Evolutionary conservation across 1,139 yeast genomes (phyloP), one percentile per base, ranked within the genome.

Genomic region (Saccharomyces hybrid): DNA sequence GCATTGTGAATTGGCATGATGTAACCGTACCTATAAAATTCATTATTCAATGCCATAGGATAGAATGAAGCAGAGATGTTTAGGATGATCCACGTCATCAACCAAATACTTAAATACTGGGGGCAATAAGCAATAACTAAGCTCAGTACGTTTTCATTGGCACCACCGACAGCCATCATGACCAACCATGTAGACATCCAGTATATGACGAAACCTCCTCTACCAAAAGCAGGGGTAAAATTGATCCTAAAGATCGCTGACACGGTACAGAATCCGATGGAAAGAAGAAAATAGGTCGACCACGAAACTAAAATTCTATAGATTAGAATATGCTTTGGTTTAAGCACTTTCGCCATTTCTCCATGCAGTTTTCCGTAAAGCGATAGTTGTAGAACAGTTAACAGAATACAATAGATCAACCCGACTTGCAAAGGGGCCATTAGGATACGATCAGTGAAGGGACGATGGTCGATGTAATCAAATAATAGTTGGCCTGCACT

Each of bases 341-440:
- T 76, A 55, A 83, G 62, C 57, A 67, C 68, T 53, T 74, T 74
- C 8, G 79, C 73, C 51, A 84, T 75, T 34, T 73, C 67, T 57
- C 70, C 70, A 65, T 86, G 87, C 32, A 81, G 66, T 4, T 79
- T 80, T 19, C 73, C 75, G 66, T 83, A 83, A 66, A 84, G 77
- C 56, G 81, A 78, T 63, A 84, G 77, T 58, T 81, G 82, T 71
- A 80, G 77, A 58, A 80, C 76, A 1, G 95, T 82, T 54, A 87
- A 71, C 68, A 88, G 83, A 60, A 88, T 79, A 67, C 85, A 75
- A 69, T 82, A 88, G 69, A 88, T 86, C 55, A 86, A 75, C 50
- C 96, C 96, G 60, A 87, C 84, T 67, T 85, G 88, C 4, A 82
- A 69, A 1, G 91, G 88, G 0, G 88, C 89, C 23, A 77, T 62